These are phyloP conservation scores for Magnusiomyces sp. DNA, from an alignment of 1,139 yeast genomes.

Conservation along the genomic window DNA sequence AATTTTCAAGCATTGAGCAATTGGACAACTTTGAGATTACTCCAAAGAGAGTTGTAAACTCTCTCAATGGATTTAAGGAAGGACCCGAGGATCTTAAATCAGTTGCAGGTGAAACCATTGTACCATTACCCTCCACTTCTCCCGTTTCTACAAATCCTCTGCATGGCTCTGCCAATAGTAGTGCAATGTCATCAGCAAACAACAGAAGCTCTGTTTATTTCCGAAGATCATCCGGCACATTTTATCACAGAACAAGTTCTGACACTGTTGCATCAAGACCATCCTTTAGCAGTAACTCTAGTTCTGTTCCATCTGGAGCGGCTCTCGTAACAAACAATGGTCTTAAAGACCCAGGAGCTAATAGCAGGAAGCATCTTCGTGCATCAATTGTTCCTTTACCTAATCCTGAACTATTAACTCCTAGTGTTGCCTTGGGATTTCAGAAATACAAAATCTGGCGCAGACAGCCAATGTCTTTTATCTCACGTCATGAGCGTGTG, in stretches of 20 bases:
- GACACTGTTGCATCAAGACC: neutral
- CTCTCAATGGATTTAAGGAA: slow-evolving; percentile 24
- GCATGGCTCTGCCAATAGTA: neutral
- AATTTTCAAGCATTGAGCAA: slow-evolving; percentile 10
- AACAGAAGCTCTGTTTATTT: slow-evolving; percentile 3
- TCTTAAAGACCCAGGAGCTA: neutral
- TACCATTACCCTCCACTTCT: neutral
- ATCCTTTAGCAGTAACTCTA: neutral
- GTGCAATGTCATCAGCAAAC: too few species aligned
- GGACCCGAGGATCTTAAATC: slow-evolving; percentile 5
- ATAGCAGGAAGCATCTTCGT: slow-evolving; percentile 1
- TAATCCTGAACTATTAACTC: slow-evolving; percentile 10
- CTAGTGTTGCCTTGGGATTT: slow-evolving; percentile 23
- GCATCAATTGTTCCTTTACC: slow-evolving; percentile 12
- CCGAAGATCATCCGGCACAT: slow-evolving; percentile 3
- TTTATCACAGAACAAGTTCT: neutral
- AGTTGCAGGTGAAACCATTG: slow-evolving; percentile 6
- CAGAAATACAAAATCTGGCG: slow-evolving; percentile 75
- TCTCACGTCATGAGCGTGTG: slow-evolving; percentile 72
- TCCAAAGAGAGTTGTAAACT: slow-evolving; percentile 25
- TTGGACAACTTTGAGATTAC: slow-evolving; percentile 25
- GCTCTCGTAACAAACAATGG: neutral
- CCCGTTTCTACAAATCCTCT: neutral
- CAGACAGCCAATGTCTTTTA: slow-evolving; percentile 75
- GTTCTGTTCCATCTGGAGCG: neutral